phyloP scores from a whole-genome alignment of 169 alveolate genomes.

The Eimeria tenella region DNA sequence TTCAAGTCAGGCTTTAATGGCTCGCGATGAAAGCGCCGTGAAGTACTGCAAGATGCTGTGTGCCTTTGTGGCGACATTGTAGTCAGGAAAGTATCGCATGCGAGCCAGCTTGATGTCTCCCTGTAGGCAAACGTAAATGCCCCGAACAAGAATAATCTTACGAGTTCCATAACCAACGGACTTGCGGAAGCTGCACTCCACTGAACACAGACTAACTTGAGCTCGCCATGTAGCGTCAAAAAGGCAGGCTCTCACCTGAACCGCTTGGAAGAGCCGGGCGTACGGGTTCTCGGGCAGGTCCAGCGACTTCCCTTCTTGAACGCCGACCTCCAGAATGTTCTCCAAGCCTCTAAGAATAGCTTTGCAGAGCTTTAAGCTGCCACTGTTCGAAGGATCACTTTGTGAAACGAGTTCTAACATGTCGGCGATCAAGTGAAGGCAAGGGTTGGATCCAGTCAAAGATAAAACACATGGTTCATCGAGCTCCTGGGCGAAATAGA shows the following conservation, averaged over 20 bases:
- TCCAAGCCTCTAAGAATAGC: conserved; percentile 89
- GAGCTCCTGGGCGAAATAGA: conserved; percentile 52
- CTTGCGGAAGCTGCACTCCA: no score
- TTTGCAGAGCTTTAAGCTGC: conserved; percentile 90
- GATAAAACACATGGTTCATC: conserved; percentile 75
- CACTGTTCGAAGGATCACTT: conserved; percentile 89
- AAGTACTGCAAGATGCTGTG: conserved; percentile 82
- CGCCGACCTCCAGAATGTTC: conserved; percentile 89
- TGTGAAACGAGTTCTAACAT: conserved; percentile 90
- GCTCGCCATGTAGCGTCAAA: neutral
- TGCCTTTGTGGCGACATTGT: conserved; percentile 85
- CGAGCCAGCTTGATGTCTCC: conserved; percentile 84
- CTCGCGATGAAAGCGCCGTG: conserved; percentile 72
- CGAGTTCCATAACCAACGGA: no score
- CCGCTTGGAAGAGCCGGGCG: conserved; percentile 88
- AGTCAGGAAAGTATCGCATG: conserved; percentile 88
- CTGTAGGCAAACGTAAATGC: conserved; percentile 39
- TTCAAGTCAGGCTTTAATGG: conserved; percentile 51
- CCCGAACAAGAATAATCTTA: neutral
- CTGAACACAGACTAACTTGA: no score
- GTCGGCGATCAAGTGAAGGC: conserved; percentile 88
- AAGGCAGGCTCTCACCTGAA: conserved; percentile 79
- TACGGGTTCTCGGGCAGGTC: conserved; percentile 91
- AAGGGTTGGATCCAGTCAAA: conserved; percentile 77
- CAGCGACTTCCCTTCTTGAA: conserved; percentile 85